Evolutionary conservation across 257 asterid genomes (phyloP).

Genomic region (Thymus quinquecostatus): DNA sequence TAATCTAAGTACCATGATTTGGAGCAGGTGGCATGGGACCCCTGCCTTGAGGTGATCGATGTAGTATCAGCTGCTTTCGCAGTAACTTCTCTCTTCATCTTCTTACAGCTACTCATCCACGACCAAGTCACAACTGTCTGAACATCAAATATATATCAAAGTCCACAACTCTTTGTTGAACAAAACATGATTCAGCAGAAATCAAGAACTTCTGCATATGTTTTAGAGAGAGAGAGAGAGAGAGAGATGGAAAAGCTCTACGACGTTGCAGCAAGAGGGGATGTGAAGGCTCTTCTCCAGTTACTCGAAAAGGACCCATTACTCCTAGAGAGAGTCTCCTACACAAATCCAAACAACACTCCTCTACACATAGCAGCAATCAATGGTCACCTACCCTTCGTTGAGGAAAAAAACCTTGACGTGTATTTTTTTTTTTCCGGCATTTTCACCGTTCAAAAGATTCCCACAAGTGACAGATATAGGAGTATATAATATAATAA

Average conservation of each 20-base stretch:
- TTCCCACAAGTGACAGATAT: too few relatives aligned
- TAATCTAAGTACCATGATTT: too few relatives aligned
- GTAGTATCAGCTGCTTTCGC: background rate
- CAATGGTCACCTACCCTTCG: slow-evolving; percentile 36
- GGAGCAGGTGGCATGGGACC: too few relatives aligned
- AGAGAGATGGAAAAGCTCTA: slow-evolving; percentile 36
- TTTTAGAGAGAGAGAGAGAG: background rate
- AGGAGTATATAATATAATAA: too few relatives aligned
- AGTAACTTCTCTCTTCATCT: slow-evolving; percentile 15
- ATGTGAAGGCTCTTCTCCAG: slow-evolving; percentile 25
- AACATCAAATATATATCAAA: background rate
- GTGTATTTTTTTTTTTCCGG: too few relatives aligned
- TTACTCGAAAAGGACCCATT: slow-evolving; percentile 37
- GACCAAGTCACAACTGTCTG: slow-evolving; percentile 4
- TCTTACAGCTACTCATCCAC: background rate
- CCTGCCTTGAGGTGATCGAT: too few relatives aligned
- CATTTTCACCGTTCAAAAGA: too few relatives aligned
- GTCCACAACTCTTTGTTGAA: background rate
- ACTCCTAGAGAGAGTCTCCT: slow-evolving; percentile 43
- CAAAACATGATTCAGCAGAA: background rate
- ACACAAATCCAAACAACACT: slow-evolving; percentile 41
- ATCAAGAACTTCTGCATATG: background rate
- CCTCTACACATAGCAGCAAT: slow-evolving; percentile 53
- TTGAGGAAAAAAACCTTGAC: too few relatives aligned
- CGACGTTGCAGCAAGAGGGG: slow-evolving; percentile 45